Conservation (phyloP, 2,329 filamentous ascomycete species). For the Sarocladium kiliense region DNA sequence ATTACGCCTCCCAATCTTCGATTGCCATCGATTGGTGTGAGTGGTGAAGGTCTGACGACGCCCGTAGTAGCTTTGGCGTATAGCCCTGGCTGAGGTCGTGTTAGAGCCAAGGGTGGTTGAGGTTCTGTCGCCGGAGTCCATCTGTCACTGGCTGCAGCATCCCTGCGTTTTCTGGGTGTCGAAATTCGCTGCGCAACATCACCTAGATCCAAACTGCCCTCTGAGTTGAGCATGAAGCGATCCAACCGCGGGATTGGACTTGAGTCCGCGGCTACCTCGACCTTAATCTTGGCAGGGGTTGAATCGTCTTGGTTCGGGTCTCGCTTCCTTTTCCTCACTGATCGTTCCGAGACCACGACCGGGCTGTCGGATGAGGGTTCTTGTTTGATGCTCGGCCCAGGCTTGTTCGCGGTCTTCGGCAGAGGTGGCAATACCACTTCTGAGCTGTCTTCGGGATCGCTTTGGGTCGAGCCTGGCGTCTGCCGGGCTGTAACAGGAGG, state of each 20-base stretch:
- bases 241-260: constrained; percentile 20
- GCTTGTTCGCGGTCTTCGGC: constrained; percentile 9
- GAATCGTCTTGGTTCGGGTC: constrained; percentile 17
- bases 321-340: constrained; percentile 42
- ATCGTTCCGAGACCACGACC: constrained; percentile 45
- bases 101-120: not conserved
- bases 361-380: constrained; percentile 50
- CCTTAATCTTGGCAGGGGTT: constrained; percentile 34
- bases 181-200: constrained; percentile 25
- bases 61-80: not conserved
- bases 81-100: not conserved
- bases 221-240: constrained; percentile 19
- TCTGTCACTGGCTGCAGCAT: not conserved
- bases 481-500: not conserved
- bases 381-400: constrained; percentile 32
- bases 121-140: not conserved
- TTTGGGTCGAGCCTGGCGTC: constrained; percentile 8
- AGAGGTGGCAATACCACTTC: constrained; percentile 20
- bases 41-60: constrained; percentile 17
- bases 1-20: constrained; percentile 12
- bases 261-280: constrained; percentile 26
- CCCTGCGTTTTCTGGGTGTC: constrained; percentile 31
- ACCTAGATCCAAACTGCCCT: constrained; percentile 56
- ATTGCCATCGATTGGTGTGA: constrained; percentile 34
- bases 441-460: constrained; percentile 9